A percentile compares a stretch with the other conserved stretches of the same genome.
These are phyloP conservation scores for Hypholoma sublateritium DNA, from an alignment of 768 basidiomycete species.

Conservation along the genomic window DNA sequence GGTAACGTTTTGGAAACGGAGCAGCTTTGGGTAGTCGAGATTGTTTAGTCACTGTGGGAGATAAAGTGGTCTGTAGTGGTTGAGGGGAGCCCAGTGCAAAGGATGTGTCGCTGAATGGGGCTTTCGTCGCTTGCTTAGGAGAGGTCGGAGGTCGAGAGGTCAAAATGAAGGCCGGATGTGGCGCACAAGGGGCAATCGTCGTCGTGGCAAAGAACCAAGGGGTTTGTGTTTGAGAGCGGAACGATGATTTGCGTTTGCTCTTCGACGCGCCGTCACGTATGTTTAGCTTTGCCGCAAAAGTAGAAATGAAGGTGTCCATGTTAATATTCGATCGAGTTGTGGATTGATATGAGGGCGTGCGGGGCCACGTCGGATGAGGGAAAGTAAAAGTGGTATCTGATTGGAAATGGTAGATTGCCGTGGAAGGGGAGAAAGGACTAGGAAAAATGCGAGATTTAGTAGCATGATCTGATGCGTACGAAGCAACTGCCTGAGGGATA, in stretches of 20 bases:
- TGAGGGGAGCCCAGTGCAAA: not conserved
- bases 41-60: too few relatives aligned
- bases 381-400: conserved; percentile 18
- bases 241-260: not conserved
- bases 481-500: too few relatives aligned
- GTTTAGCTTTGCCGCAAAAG: conserved; percentile 23
- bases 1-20: not conserved
- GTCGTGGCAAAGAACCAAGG: conserved; percentile 24
- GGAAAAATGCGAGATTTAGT: not conserved
- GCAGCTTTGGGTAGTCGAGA: not conserved
- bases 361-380: conserved; percentile 31
- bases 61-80: not conserved
- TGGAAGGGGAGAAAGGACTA: not conserved
- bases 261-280: conserved; percentile 13
- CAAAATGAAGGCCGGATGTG: conserved; percentile 26
- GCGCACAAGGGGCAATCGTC: conserved; percentile 22
- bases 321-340: conserved; percentile 11
- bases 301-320: conserved; percentile 22
- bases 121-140: not conserved
- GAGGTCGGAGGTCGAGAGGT: not conserved
- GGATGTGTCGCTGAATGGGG: too few relatives aligned
- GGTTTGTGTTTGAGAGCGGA: not conserved
- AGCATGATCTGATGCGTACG: too few relatives aligned
- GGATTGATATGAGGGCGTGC: conserved; percentile 19
- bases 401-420: conserved; percentile 10